phyloP scores from a whole-genome alignment of 202 grass and related monocot species.

The Miscanthus sacchariflorus region DNA sequence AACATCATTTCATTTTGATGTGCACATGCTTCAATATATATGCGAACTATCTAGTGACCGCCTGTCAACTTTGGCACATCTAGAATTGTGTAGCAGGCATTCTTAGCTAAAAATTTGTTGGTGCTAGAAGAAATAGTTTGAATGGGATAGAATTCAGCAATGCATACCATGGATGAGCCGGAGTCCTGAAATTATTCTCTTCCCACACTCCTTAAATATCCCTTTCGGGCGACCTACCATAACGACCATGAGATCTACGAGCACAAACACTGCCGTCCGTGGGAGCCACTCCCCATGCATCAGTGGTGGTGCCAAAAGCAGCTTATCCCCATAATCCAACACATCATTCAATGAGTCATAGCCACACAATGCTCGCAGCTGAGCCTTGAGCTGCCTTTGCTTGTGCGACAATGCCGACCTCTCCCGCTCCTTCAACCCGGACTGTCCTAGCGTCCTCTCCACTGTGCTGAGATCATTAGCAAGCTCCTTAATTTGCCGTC shows the following conservation, averaged over 20 bases:
- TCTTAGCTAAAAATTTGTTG: neutral
- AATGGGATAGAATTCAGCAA: constrained; percentile 16
- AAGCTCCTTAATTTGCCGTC: constrained; percentile 55
- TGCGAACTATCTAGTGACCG: neutral
- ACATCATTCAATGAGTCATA: constrained; percentile 62
- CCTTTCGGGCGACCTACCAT: constrained; percentile 92
- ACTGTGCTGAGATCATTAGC: constrained; percentile 59
- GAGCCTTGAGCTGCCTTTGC: constrained; percentile 57
- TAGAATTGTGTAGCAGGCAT: constrained; percentile 12
- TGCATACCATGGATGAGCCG: constrained; percentile 79
- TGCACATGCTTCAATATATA: constrained; percentile 19
- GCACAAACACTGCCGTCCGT: constrained; percentile 74
- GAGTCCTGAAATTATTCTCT: constrained; percentile 88
- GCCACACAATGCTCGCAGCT: constrained; percentile 62
- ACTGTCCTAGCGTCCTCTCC: constrained; percentile 55
- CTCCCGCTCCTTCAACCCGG: constrained; percentile 67
- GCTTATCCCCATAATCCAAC: constrained; percentile 83
- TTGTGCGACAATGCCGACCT: constrained; percentile 64
- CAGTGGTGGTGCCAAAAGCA: constrained; percentile 83
- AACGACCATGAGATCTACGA: constrained; percentile 97
- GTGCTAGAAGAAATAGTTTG: constrained; percentile 19
- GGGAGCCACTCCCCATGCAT: constrained; percentile 98
- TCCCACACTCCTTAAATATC: constrained; percentile 89
- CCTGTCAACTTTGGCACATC: constrained; percentile 18
- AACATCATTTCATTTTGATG: neutral